Conservation (phyloP, 768 basidiomycete genomes). For the Sporobolomyces phaffii region DNA sequence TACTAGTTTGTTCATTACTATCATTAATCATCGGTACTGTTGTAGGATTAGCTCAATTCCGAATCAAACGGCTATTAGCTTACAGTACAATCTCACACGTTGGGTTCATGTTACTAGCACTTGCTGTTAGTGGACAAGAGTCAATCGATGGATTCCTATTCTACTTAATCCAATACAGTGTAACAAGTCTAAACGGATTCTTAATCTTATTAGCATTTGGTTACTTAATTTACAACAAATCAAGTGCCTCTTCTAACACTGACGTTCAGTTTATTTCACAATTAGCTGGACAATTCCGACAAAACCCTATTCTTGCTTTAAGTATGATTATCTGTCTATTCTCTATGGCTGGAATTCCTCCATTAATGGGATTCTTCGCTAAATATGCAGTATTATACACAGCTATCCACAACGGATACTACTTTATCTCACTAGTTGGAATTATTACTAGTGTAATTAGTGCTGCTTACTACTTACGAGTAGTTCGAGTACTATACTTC, state of each 20-base stretch:
- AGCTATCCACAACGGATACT: constrained; percentile 37
- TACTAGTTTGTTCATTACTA: constrained; percentile 37
- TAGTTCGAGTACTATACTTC: constrained; percentile 32
- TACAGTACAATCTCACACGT: constrained; percentile 25
- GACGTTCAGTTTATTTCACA: constrained; percentile 15
- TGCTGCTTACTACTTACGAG: constrained; percentile 41
- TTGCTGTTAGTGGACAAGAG: constrained; percentile 14
- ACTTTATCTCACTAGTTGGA: constrained; percentile 37
- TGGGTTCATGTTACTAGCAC: constrained; percentile 21
- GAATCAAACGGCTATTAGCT: constrained; percentile 19
- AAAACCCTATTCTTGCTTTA: constrained; percentile 12
- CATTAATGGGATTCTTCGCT: constrained; percentile 39
- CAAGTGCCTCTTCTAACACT: not conserved
- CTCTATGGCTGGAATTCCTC: constrained; percentile 38
- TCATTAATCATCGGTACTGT: constrained; percentile 42
- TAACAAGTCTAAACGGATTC: constrained; percentile 19
- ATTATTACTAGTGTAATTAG: constrained; percentile 40
- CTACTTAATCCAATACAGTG: constrained; percentile 19
- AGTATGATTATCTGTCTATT: constrained; percentile 34
- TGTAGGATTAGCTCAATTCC: constrained; percentile 36
- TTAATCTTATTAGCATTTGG: constrained; percentile 21
- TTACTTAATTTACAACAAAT: constrained; percentile 9
- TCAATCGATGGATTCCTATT: constrained; percentile 20
- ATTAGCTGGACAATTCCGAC: constrained; percentile 17
- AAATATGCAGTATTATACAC: constrained; percentile 37